Evolutionary conservation across 306 rosid species (phyloP), one percentile per base, ranked within the genome.

Genomic region (Glycine tomentella): DNA sequence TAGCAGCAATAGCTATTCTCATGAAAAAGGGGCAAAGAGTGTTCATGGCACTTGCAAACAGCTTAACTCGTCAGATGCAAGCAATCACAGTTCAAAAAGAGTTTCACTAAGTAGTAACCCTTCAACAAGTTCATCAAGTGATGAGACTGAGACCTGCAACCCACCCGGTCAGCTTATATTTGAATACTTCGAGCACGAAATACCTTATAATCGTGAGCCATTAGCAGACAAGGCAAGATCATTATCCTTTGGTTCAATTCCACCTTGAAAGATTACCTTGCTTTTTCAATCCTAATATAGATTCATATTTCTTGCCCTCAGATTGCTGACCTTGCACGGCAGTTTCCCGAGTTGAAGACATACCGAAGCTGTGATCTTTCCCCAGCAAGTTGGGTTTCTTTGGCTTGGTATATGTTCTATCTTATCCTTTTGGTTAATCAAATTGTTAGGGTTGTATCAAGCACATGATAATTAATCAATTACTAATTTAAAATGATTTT

Each of bases 381-480:
- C 65, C 93, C 92, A 62, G 84, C 94, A 38, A 92, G 95, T 86
- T 92, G 97, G 97, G 74, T 92, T 74, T 91, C 95, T 70, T 87
- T 92, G 61, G 91, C 97, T 45, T 90, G 97, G 97, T 92, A 82
- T n/a, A 25, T 56, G 88, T 76, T 69, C 14, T 68, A 17, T 65
- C 66, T 48, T 72, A 46, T 55, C 45, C 45, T 51, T 69, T 64
- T n/a, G 14, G 67, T 16, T 57, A 15, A 33, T 45, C 6, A 36
- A 4, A 25, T 59, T 38, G 13, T n/a, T 11, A n/a, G 45, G 69
- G 7, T 11, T 72, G 83, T 62, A 64, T 17, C 13, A 40, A 69
- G 58, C 71, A 58, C 67, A 56, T 36, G 11, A 45, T 73, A 20
- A 25, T 25, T 25, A 25, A 25, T 25, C 31, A 25, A 25, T 17